Evolutionary conservation across 2,329 filamentous ascomycete species (phyloP), one percentile per base, ranked within the genome.

Genomic region (Aaosphaeria arxii): DNA sequence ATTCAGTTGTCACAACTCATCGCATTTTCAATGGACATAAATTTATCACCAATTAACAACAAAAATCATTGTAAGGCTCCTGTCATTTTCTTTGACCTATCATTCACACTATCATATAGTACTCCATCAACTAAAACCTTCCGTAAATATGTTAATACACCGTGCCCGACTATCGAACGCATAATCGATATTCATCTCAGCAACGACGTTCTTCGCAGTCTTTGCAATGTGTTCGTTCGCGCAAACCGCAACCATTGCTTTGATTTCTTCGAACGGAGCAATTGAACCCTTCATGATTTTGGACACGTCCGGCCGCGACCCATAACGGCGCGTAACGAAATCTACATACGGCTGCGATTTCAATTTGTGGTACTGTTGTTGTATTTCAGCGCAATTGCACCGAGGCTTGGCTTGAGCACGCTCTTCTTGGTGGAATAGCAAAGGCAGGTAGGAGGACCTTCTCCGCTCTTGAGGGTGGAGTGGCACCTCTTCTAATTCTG

Each of bases 221-320:
- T 39, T 47, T 3, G 45, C 46, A 1, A 66, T 40, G 0, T 41
- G 45, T 2, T 6, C 13, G 40, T 58, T 64, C 3, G 56, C 51
- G 38, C 62, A 66, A 1, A 60, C 51, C 1, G 54, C 62, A 0
- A 64, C 52, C 55, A 64, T 64, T 1, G 54, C 49, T 7, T 30
- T 36, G 35, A 55, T n/a, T 33, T 33, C 11, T 45, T 52, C 29
- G 6, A 44, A 45, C 4, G 48, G 32, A 5, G 17, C 33, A 3
- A 63, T 36, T 4, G n/a, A 9, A 36, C n/a, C n/a, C 33, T 9
- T 9, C 2, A 36, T 11, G 2, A 55, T 45, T 1, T 11, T 35
- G 1, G 42, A 7, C 3, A 61, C 36, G 38, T 61, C 44, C 30
- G 60, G 59, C 7, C 61, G 50, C 6, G 24, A 35, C 2, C 57